Evolutionary conservation across 2,329 filamentous ascomycete genomes (phyloP), one percentile per base, ranked within the genome.

Genomic region (Pseudogymnoascus sp.): DNA sequence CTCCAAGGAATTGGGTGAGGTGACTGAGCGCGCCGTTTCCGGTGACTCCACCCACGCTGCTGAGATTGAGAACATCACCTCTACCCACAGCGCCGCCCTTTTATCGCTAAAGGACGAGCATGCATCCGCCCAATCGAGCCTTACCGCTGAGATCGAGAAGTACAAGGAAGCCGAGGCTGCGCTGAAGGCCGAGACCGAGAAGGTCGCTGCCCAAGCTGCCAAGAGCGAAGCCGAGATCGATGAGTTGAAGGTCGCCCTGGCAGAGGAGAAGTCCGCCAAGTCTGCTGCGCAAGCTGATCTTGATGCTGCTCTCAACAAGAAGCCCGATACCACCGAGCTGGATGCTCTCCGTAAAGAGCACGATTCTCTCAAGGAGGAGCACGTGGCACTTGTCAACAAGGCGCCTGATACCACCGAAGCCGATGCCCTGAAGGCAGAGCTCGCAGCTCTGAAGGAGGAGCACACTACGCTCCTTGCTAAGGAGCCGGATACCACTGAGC

Each of bases 1-100:
- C 67, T 81, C 81, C 4, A 81, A 85, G 74, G 82, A 83, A 68
- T 70, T 87, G 8, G 82, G 85, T 71, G 73, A 73, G 35, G 81
- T 82, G 60, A 83, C 84, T 75, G 80, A 78, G 60, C 76, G 74
- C 58, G 77, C 78, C 13, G 69, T 70, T 18, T 78, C 78, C 39
- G 80, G 82, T 60, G 74, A 75, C 61, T 78, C 82, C 29, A 72
- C 76, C 6, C 76, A 79, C 35, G 62, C 78, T 6, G 72, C 72
- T 33, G 79, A 82, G 67, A 72, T 85, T 3, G 79, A 83, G 36
- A 67, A 76, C 7, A 72, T 86, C 27, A 83, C 84, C 69, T 76
- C 77, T 13, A 80, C 72, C 66, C 83, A 86, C 66, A 78, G 79
- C 1, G 75, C 81, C 65, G 64, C 64, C 18, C 67, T 73, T 61